phyloP scores from a whole-genome alignment of 495 filamentous ascomycete genomes.

The Aspergillus baeticus region DNA sequence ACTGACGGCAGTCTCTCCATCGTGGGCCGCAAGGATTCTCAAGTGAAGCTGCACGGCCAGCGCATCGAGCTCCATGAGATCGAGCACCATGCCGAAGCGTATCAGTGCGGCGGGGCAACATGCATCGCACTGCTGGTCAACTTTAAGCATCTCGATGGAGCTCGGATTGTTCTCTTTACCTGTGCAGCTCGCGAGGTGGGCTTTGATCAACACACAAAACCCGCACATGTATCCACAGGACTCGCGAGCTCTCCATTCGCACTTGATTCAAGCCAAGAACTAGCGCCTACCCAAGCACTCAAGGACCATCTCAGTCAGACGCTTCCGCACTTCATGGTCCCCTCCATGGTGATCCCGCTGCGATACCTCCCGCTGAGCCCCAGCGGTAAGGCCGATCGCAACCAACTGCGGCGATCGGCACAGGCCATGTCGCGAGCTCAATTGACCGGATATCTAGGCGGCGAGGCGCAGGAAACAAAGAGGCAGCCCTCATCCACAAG shows the following conservation, averaged over 20 bases:
- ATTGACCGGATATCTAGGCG: too few species aligned
- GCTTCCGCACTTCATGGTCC: neutral
- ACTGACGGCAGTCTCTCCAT: slow-evolving; percentile 17
- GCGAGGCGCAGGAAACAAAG: too few species aligned
- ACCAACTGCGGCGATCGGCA: neutral
- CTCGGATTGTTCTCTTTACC: too few species aligned
- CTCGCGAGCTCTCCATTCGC: neutral
- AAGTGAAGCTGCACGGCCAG: slow-evolving; percentile 46
- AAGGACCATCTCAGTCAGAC: neutral
- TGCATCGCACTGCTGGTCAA: neutral
- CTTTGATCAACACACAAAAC: neutral
- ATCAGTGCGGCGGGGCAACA: neutral
- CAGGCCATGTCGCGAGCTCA: too few species aligned
- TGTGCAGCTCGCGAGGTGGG: too few species aligned
- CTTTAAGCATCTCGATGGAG: too few species aligned
- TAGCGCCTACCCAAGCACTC: neutral
- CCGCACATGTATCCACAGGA: too few species aligned
- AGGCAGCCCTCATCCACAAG: too few species aligned
- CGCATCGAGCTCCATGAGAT: slow-evolving; percentile 48
- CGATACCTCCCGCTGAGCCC: neutral
- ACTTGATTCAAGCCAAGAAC: too few species aligned
- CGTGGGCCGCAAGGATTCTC: slow-evolving; percentile 22
- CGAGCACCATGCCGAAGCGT: slow-evolving; percentile 16
- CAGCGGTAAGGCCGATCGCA: neutral
- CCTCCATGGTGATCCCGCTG: neutral